A percentile compares a stretch with the other conserved stretches of the same genome.
phyloP scores from a whole-genome alignment of 257 asterid genomes.

The Penstemon barbatus region DNA sequence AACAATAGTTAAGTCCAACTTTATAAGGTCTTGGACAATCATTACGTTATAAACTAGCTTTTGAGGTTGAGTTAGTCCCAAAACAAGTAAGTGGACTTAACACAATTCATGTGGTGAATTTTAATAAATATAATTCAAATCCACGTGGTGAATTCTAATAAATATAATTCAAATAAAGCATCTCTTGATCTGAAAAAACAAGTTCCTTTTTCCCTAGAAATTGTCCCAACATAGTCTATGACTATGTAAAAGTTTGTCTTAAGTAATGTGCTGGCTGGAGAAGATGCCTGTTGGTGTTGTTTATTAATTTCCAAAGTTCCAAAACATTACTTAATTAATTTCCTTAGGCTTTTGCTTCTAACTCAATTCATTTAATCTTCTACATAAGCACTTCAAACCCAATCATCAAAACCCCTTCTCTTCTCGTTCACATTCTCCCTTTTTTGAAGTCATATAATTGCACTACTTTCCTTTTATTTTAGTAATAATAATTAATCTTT shows the following conservation, averaged over 20 bases:
- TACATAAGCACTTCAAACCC: neutral
- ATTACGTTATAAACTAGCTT: too few species aligned
- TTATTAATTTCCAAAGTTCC: neutral
- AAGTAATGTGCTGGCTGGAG: neutral
- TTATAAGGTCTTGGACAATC: too few species aligned
- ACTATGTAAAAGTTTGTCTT: neutral
- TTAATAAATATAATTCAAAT: too few species aligned
- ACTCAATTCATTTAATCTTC: neutral
- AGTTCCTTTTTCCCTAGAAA: too few species aligned
- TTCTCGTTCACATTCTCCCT: slow-evolving; percentile 5
- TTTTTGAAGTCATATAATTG: neutral
- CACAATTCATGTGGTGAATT: too few species aligned
- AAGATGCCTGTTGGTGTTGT: neutral
- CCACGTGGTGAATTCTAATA: too few species aligned
- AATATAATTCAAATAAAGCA: too few species aligned
- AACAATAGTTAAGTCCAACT: too few species aligned
- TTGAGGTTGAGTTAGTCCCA: too few species aligned
- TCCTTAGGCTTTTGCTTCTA: neutral
- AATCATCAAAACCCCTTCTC: slow-evolving; percentile 21
- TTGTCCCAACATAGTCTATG: slow-evolving; percentile 9
- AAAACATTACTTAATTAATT: neutral
- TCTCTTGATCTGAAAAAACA: too few species aligned
- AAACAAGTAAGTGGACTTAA: too few species aligned
- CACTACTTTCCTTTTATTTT: neutral
- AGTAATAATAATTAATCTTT: too few species aligned